phyloP scores from a whole-genome alignment of 2,329 filamentous ascomycete species.

The Aspergillus quadricinctus region DNA sequence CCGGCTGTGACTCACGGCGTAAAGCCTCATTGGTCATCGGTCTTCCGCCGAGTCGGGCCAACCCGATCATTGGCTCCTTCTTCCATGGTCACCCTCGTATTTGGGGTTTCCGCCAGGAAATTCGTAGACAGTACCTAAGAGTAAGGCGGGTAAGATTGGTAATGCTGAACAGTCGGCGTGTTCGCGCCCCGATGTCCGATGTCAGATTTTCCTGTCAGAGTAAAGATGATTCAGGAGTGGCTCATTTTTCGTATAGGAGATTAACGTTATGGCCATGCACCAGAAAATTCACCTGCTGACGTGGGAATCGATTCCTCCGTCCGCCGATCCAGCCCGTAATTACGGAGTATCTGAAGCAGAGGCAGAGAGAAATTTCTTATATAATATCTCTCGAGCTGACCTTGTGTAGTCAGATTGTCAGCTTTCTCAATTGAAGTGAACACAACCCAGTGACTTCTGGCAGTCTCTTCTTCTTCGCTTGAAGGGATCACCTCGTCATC shows the following conservation, averaged over 20 bases:
- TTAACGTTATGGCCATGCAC: neutral
- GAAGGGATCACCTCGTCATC: neutral
- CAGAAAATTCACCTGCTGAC: neutral
- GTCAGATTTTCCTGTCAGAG: neutral
- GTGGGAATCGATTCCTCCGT: neutral
- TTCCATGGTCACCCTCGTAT: neutral
- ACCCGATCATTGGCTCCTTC: neutral
- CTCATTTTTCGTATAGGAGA: neutral
- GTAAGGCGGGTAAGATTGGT: no score
- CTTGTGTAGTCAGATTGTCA: no score
- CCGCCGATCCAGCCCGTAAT: neutral
- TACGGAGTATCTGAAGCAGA: neutral
- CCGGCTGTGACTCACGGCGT: neutral
- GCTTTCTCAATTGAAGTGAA: neutral
- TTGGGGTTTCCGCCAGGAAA: neutral
- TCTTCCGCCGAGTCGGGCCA: neutral
- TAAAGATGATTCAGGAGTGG: neutral
- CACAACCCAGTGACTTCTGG: neutral
- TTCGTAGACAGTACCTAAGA: no score
- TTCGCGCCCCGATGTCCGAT: neutral
- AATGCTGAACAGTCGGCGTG: neutral
- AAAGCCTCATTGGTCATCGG: neutral
- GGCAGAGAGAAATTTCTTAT: neutral
- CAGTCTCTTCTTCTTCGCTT: neutral
- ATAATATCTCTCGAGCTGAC: neutral